Evolutionary conservation across 495 filamentous ascomycete genomes (phyloP), one percentile per base, ranked within the genome.

Genomic region (Neurospora sp.): DNA sequence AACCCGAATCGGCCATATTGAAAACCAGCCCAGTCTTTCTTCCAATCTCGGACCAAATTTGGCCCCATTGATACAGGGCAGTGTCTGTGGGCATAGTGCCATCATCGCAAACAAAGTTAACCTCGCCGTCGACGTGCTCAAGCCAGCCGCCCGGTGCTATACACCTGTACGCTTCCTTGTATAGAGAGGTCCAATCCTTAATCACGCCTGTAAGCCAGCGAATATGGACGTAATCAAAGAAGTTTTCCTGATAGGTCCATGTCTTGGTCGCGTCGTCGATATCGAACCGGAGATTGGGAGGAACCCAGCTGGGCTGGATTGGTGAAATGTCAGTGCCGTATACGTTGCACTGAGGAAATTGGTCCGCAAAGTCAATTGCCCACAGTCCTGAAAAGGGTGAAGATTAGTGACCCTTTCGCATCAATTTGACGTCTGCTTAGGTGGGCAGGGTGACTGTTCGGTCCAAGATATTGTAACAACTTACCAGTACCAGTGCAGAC

Each of bases 311-410:
- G 0, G 84, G 84, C 71, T 89, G 87, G 69, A 88, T 89, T 0
- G 86, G 83, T 12, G 85, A 88, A 39, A 91, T 82, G 75, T 92
- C 90, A 18, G 87, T 88, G 4, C 90, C 90, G 48, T 88, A 77
- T 27, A 91, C 83, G n/a, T 84, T 81, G 5, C 85, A 81, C 6
- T 77, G 31, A 0, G 88, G 88, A 78, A 81, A 85, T 12, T 82
- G 75, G 71, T 91, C 88, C 41, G 75, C 75, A 54, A 78, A 76
- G 71, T 73, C 78, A 71, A 74, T 78, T 71, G 69, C 72, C 18
- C 41, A 77, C 16, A 59, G 48, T 7, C 48, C 48, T 59, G 1
- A 16, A 16, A 59, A 27, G 20, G 1, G 2, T 31, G 20, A 23
- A 3, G 23, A 27, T 59, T 14, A 27, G 48, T 59, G 23, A 59